Evolutionary conservation across 495 filamentous ascomycete species (phyloP), one percentile per base, ranked within the genome.

Genomic region (Tuber borchii): DNA sequence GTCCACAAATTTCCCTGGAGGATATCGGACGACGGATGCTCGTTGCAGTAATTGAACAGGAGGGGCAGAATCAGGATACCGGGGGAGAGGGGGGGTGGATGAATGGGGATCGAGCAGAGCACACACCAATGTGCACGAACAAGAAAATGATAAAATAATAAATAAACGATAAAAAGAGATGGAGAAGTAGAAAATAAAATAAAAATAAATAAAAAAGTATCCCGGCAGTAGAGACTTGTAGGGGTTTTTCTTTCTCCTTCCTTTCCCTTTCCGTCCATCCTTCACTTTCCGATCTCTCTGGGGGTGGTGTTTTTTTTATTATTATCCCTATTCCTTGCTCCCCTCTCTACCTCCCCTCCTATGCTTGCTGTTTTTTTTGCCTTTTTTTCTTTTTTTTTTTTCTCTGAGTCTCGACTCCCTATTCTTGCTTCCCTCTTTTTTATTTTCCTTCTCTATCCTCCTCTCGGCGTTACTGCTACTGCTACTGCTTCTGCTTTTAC

Each of bases 11-110:
- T 71, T 71, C 77, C 61, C 78, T 79, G 70, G 16, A 42, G 77
- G 75, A 79, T 76, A 79, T 79, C 77, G 73, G 76, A 79, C 78
- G 78, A 78, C 48, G 77, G 77, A 48, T 71, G 75, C 70, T 77
- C 68, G 74, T 77, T 71, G 75, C 76, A 71, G 75, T 71, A 74
- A 65, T 44, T 73, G 76, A 65, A 70, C 26, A 73, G 71, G 48
- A 78, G 78, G 77, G 73, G 77, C n/a, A 39, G 69, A 42, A 44
- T 65, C 44, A 34, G 72, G 71, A 65, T 26, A 68, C 26, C 65
- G 61, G 46, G 73, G 45, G 71, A 73, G 71, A 44, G 69, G 72
- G 69, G 51, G 72, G 70, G 76, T 48, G 61, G 68, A 78, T 71
- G 61, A 61, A 65, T 65, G 56, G 34, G 31, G 34, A 65, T 65